phyloP scores from a whole-genome alignment of 1,284 basidiomycete genomes.

The Butyriboletus appendiculatus region DNA sequence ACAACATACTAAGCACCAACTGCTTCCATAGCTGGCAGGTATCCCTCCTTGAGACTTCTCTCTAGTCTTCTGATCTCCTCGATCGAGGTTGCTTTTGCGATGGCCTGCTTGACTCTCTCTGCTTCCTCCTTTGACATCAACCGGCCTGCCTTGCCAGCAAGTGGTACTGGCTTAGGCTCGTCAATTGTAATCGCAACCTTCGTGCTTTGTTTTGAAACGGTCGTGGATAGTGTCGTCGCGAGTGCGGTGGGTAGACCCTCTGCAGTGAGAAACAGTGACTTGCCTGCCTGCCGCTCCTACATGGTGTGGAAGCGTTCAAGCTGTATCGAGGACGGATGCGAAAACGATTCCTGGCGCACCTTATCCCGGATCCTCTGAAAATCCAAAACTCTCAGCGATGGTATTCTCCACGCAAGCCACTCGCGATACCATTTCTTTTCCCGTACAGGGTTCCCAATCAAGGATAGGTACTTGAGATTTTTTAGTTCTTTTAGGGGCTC shows the following conservation, averaged over 20 bases:
- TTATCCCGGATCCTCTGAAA: conserved; percentile 96
- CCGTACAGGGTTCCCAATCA: conserved; percentile 90
- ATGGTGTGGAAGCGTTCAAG: conserved; percentile 30
- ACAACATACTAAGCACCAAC: conserved; percentile 61
- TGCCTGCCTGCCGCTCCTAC: conserved; percentile 78
- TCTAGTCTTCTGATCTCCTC: conserved; percentile 91
- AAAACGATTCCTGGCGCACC: conserved; percentile 55
- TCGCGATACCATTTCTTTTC: conserved; percentile 97
- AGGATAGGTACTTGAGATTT: conserved; percentile 78
- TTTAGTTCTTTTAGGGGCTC: conserved; percentile 82
- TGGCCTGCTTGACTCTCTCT: conserved; percentile 86
- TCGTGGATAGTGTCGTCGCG: conserved; percentile 74
- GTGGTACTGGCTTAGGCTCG: conserved; percentile 67
- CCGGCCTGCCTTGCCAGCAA: conserved; percentile 69
- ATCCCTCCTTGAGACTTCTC: conserved; percentile 85
- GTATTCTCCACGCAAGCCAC: conserved; percentile 87
- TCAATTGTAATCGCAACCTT: conserved; percentile 63
- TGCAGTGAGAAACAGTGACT: conserved; percentile 74
- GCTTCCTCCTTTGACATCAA: conserved; percentile 94
- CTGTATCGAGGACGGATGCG: conserved; percentile 21
- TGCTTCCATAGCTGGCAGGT: conserved; percentile 74
- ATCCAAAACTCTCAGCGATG: conserved; percentile 91
- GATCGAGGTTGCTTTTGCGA: conserved; percentile 86
- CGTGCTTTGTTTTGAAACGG: conserved; percentile 64
- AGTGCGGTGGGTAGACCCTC: conserved; percentile 80